Evolutionary conservation across 768 basidiomycete species (phyloP).

Genomic region (Naematelia aurantialba): DNA sequence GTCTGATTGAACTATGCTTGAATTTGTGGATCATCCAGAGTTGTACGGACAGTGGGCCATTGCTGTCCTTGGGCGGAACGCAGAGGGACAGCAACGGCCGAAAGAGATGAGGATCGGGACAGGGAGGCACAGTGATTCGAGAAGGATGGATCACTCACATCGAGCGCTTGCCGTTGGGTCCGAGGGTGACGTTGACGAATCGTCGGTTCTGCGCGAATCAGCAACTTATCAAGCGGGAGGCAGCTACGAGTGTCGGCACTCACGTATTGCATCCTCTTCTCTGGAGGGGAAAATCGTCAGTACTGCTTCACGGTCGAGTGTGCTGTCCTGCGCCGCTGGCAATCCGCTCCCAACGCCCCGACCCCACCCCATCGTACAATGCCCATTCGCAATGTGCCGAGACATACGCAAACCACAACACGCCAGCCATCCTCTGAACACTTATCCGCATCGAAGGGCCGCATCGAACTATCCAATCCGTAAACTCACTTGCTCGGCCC

Average conservation of each 20-base stretch:
- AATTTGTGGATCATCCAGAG: conserved; percentile 45
- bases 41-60: too few relatives aligned
- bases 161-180: conserved; percentile 87
- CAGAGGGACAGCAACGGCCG: too few relatives aligned
- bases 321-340: neutral
- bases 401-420: too few relatives aligned
- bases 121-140: neutral
- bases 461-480: too few relatives aligned
- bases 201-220: conserved; percentile 31
- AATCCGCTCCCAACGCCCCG: neutral
- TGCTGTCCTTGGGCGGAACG: too few relatives aligned
- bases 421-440: too few relatives aligned
- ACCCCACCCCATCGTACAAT: neutral
- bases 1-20: conserved; percentile 97
- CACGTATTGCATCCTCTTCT: conserved; percentile 93
- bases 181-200: conserved; percentile 80
- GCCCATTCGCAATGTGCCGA: too few relatives aligned
- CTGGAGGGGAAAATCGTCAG: conserved; percentile 13
- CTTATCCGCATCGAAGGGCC: too few relatives aligned
- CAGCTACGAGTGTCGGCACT: conserved; percentile 56
- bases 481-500: conserved; percentile 71
- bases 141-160: conserved; percentile 66
- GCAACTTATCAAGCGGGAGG: neutral
- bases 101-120: conserved; percentile 1
- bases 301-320: neutral